Conservation (phyloP, 176 grass and related monocot genomes). For the Zizania latifolia region DNA sequence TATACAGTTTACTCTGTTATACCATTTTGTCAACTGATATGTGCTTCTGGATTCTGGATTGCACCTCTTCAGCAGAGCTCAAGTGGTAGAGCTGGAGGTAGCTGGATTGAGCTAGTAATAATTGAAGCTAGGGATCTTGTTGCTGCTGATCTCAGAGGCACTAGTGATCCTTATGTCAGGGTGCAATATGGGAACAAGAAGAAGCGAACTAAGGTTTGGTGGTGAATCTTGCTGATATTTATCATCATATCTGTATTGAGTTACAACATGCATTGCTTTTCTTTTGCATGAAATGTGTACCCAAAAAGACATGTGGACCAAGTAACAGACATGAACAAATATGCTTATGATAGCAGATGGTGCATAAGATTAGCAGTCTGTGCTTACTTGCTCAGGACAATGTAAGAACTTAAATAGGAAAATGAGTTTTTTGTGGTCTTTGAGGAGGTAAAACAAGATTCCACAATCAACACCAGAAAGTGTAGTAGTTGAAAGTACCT, state of each 20-base stretch:
- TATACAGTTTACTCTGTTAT: neutral
- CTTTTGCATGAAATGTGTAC: neutral
- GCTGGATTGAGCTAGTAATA: conserved; percentile 73
- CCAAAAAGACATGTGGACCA: neutral
- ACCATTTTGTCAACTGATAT: conserved; percentile 11
- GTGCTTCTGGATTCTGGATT: neutral
- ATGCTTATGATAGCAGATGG: neutral
- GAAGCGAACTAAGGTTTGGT: conserved; percentile 78
- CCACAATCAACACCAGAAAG: neutral
- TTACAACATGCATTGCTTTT: neutral
- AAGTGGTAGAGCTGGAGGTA: conserved; percentile 42
- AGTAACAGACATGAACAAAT: neutral
- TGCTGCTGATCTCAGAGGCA: conserved; percentile 95
- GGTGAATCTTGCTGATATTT: neutral
- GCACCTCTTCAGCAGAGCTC: conserved; percentile 37
- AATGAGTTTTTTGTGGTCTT: neutral
- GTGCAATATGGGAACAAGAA: conserved; percentile 83
- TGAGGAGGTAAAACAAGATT: neutral
- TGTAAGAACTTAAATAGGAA: neutral
- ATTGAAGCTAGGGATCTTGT: conserved; percentile 88
- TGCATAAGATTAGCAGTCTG: neutral
- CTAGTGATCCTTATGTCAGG: conserved; percentile 93
- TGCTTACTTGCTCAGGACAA: neutral
- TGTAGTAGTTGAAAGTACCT: neutral
- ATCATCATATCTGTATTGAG: neutral